Conservation (phyloP, 1,284 basidiomycete genomes). For the Papiliotrema flavescens region DNA sequence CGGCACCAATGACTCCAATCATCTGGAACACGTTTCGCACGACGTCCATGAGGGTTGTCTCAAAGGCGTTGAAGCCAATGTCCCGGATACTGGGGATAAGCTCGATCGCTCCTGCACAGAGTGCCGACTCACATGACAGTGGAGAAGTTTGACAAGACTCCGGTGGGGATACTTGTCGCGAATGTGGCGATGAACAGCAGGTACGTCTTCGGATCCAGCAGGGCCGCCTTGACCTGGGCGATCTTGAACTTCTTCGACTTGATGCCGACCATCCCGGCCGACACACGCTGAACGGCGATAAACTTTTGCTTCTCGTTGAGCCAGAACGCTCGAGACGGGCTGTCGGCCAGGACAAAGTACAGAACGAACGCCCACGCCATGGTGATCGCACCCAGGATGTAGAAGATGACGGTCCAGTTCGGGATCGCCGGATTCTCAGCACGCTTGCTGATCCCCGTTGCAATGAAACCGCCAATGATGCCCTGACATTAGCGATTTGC, state of each 20-base stretch:
- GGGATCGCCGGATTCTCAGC: background rate
- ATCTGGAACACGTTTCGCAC: slow-evolving; percentile 16
- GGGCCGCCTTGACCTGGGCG: slow-evolving; percentile 33
- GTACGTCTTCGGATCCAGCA: slow-evolving; percentile 17
- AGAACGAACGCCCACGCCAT: slow-evolving; percentile 15
- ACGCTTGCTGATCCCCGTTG: too few species aligned
- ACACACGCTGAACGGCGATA: background rate
- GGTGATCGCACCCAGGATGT: slow-evolving; percentile 17
- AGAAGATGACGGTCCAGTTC: background rate
- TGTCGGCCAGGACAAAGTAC: slow-evolving; percentile 19
- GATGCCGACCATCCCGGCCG: slow-evolving; percentile 6
- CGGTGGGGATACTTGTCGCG: slow-evolving; percentile 19
- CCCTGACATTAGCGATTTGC: slow-evolving; percentile 5
- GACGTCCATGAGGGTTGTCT: slow-evolving; percentile 24
- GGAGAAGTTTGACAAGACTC: slow-evolving; percentile 23
- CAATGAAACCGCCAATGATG: background rate
- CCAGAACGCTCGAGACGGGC: slow-evolving; percentile 3
- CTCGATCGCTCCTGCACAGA: too few species aligned
- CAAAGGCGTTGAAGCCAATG: slow-evolving; percentile 16
- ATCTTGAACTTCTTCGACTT: slow-evolving; percentile 41
- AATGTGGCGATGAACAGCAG: slow-evolving; percentile 29
- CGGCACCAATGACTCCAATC: slow-evolving; percentile 11
- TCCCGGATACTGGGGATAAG: background rate
- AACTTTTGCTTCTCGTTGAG: background rate
- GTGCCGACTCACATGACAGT: slow-evolving; percentile 12